Conservation (phyloP, 768 basidiomycete species). For the Tylopilus plumbeoviolaceoides region DNA sequence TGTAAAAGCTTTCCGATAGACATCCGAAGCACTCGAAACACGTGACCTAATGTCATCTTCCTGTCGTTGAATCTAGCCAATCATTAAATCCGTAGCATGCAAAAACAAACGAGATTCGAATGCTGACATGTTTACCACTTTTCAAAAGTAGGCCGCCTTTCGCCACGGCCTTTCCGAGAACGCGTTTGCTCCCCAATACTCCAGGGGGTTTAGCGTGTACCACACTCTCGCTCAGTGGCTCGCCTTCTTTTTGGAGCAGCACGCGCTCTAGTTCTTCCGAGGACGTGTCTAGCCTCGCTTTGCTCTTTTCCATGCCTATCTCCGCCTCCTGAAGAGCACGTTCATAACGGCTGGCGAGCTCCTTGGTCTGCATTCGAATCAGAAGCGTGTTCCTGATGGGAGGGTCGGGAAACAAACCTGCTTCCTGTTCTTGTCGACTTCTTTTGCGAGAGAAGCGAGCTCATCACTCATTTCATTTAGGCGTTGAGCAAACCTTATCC, state of each 20-base stretch:
- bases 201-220: conserved; percentile 58
- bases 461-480: conserved; percentile 99
- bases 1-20: conserved; percentile 83
- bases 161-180: conserved; percentile 85
- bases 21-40: conserved; percentile 82
- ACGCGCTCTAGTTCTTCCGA: conserved; percentile 95
- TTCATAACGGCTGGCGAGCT: conserved; percentile 85
- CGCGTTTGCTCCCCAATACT: conserved; percentile 69
- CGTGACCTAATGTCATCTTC: conserved; percentile 91
- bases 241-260: conserved; percentile 92
- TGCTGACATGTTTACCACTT: conserved; percentile 79
- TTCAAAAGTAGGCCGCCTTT: conserved; percentile 88
- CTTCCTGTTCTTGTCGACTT: conserved; percentile 94
- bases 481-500: conserved; percentile 78
- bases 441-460: conserved; percentile 73
- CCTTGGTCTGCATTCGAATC: conserved; percentile 67
- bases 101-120: conserved; percentile 6
- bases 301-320: conserved; percentile 80
- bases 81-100: conserved; percentile 1
- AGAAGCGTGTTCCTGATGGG: conserved; percentile 1
- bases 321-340: conserved; percentile 87
- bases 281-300: conserved; percentile 77
- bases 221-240: conserved; percentile 78
- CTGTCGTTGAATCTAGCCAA: conserved; percentile 72
- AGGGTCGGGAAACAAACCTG: conserved; percentile 43